These are phyloP conservation scores for Handroanthus guayacan DNA, from an alignment of 257 asterid genomes.

Conservation along the genomic window DNA sequence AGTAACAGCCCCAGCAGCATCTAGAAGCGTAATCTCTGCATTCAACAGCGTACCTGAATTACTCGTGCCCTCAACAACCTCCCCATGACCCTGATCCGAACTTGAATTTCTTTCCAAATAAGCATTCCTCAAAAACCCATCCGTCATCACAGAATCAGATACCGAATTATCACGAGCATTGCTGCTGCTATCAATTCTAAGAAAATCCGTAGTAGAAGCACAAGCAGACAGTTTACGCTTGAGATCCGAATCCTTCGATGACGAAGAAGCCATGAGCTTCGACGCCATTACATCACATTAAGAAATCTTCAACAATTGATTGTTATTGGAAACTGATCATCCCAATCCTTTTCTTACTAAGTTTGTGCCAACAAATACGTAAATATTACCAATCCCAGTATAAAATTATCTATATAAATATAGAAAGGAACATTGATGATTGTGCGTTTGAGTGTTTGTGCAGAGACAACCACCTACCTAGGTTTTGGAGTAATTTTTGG, in stretches of 20 bases:
- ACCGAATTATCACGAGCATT: slow-evolving; percentile 40
- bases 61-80: slow-evolving; percentile 44
- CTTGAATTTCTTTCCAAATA: slow-evolving; percentile 35
- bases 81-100: slow-evolving; percentile 42
- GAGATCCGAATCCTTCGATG: slow-evolving; percentile 58
- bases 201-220: slow-evolving; percentile 43
- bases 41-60: slow-evolving; percentile 48
- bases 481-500: slow-evolving; percentile 40
- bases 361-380: slow-evolving; percentile 19
- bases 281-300: slow-evolving; percentile 42
- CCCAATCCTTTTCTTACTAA: slow-evolving; percentile 22
- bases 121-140: slow-evolving; percentile 42
- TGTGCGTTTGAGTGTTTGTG: slow-evolving; percentile 19
- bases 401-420: background rate
- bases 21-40: slow-evolving; percentile 56
- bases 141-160: slow-evolving; percentile 38
- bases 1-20: slow-evolving; percentile 62
- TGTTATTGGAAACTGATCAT: slow-evolving; percentile 27
- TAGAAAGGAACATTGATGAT: slow-evolving; percentile 7
- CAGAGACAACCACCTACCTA: slow-evolving; percentile 29
- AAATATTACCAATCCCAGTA: background rate
- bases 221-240: slow-evolving; percentile 53
- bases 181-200: slow-evolving; percentile 40
- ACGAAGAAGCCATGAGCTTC: slow-evolving; percentile 55
- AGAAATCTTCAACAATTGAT: slow-evolving; percentile 9